A percentile compares a stretch with the other conserved stretches of the same genome.
Evolutionary conservation across 2,329 filamentous ascomycete species (phyloP).

Genomic region (Lecanicillium sp.): DNA sequence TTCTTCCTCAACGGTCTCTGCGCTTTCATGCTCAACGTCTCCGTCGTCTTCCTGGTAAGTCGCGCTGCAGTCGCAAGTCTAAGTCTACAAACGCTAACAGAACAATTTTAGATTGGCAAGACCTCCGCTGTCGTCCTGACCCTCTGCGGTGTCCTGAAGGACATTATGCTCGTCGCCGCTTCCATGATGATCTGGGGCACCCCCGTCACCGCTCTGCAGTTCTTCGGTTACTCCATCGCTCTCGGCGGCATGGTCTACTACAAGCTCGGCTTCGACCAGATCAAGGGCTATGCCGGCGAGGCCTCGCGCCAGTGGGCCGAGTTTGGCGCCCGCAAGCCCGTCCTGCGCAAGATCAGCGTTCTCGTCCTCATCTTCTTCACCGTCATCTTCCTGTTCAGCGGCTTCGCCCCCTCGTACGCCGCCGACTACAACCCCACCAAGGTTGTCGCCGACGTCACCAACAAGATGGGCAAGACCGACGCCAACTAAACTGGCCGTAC

Average conservation of each 20-base stretch:
- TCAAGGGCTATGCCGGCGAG: slow-evolving; percentile 65
- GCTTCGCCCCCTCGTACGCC: slow-evolving; percentile 56
- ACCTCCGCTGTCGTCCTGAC: slow-evolving; percentile 82
- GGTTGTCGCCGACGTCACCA: slow-evolving; percentile 42
- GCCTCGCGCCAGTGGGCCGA: slow-evolving; percentile 70
- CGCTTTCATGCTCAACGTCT: slow-evolving; percentile 77
- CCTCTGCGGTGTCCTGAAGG: slow-evolving; percentile 81
- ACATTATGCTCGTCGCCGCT: slow-evolving; percentile 73
- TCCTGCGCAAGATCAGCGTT: slow-evolving; percentile 70
- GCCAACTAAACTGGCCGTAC: slow-evolving; percentile 11
- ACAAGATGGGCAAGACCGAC: slow-evolving; percentile 39
- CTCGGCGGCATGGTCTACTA: slow-evolving; percentile 73
- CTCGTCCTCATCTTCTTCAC: slow-evolving; percentile 56
- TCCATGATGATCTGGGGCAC: slow-evolving; percentile 80
- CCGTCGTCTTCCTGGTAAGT: slow-evolving; percentile 78
- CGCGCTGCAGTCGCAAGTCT: no score
- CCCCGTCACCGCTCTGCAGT: slow-evolving; percentile 67
- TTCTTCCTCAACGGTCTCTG: slow-evolving; percentile 71
- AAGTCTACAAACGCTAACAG: no score
- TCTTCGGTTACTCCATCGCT: slow-evolving; percentile 78
- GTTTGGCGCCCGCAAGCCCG: slow-evolving; percentile 71
- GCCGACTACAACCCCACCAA: slow-evolving; percentile 48
- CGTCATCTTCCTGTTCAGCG: slow-evolving; percentile 65
- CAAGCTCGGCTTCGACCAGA: slow-evolving; percentile 68
- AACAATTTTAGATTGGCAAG: no score